Conservation (phyloP, 2,329 filamentous ascomycete species). For the Penicillium brevicompactum region DNA sequence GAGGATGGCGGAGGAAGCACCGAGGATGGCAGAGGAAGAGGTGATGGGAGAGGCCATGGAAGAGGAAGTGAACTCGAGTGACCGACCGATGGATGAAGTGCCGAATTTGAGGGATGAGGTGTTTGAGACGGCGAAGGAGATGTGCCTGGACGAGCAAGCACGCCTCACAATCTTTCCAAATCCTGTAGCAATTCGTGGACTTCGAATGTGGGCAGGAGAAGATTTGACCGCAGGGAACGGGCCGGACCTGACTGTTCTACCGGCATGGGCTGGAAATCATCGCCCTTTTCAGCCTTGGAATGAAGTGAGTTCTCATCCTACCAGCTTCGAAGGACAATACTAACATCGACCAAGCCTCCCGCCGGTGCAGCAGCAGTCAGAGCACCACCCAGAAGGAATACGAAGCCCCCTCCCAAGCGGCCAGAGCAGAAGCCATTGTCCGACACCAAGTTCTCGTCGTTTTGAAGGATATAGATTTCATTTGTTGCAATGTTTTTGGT, state of each 20-base stretch:
- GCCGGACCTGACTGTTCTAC: neutral
- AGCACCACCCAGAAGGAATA: neutral
- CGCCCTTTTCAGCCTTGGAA: conserved; percentile 4
- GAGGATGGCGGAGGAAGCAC: too few species aligned
- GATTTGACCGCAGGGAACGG: neutral
- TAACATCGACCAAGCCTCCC: neutral
- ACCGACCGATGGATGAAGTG: too few species aligned
- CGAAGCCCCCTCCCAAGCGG: neutral
- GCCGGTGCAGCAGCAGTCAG: neutral
- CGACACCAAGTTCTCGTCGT: neutral
- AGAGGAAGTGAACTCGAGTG: too few species aligned
- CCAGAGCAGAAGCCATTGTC: neutral
- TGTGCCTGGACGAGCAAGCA: neutral
- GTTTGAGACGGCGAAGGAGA: neutral
- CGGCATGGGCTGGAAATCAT: conserved; percentile 2
- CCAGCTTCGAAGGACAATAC: neutral
- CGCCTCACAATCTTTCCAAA: conserved; percentile 1
- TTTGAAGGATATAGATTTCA: neutral
- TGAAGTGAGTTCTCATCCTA: neutral
- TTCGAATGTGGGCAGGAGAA: conserved; percentile 7
- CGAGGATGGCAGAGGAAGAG: too few species aligned
- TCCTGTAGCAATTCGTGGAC: conserved; percentile 1
- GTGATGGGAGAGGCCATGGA: too few species aligned
- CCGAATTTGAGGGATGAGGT: conserved; percentile 1
- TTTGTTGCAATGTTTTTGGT: neutral